A percentile compares a stretch with the other conserved stretches of the same genome.
Conservation (phyloP, 2,329 filamentous ascomycete genomes). For the Chrysoporthe deuterocubensis region DNA sequence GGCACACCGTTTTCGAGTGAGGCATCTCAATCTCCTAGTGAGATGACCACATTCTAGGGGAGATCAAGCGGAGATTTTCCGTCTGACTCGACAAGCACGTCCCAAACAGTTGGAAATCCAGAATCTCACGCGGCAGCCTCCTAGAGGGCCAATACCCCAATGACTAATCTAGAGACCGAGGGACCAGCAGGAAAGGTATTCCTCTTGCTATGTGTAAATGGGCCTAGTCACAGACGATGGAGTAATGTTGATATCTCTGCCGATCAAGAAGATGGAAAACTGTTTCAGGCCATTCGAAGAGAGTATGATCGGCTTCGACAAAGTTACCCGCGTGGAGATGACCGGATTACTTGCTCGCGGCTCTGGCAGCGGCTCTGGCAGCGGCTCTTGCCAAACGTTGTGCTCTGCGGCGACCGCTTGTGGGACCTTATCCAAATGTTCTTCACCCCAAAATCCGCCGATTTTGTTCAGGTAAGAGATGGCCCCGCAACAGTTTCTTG, state of each 20-base stretch:
- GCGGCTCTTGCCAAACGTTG: background rate
- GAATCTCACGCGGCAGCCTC: background rate
- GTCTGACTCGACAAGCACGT: background rate
- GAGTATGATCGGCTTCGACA: background rate
- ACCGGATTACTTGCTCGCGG: background rate
- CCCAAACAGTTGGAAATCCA: background rate
- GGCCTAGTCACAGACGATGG: background rate
- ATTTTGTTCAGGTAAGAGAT: background rate
- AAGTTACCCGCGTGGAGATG: background rate
- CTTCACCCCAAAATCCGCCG: background rate
- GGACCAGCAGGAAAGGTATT: background rate
- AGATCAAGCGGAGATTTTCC: background rate
- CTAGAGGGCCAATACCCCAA: background rate
- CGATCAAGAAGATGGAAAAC: background rate
- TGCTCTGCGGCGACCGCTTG: background rate
- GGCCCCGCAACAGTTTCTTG: too few relatives aligned
- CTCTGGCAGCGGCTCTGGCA: background rate
- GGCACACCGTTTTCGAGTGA: background rate
- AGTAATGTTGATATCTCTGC: background rate
- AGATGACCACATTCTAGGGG: background rate
- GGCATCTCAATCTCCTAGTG: background rate
- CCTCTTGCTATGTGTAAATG: background rate
- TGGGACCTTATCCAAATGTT: background rate
- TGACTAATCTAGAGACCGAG: background rate
- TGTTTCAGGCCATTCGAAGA: background rate